Evolutionary conservation across 202 grass and related monocot species (phyloP).

Genomic region (Schoenoplectus triqueter): DNA sequence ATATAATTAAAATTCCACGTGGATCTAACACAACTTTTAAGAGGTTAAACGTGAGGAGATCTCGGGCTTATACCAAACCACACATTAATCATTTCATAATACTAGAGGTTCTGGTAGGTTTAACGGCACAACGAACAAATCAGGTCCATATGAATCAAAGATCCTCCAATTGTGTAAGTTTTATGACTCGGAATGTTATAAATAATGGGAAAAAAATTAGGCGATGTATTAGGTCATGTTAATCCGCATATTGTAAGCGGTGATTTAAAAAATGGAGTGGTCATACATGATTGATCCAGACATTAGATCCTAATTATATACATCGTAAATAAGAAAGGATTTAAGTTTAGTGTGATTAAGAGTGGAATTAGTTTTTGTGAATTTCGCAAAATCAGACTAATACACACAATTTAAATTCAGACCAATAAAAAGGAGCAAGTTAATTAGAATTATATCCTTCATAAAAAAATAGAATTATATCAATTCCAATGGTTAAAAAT

Average conservation of each 20-base stretch:
- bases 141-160: not conserved
- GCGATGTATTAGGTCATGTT: not conserved
- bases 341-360: conserved; percentile 10
- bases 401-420: not conserved
- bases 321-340: not conserved
- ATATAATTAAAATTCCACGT: not conserved
- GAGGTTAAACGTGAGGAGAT: not conserved
- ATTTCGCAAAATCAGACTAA: not conserved
- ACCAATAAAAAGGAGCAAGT: too few species aligned
- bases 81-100: conserved; percentile 6
- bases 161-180: not conserved
- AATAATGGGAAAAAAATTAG: not conserved
- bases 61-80: conserved; percentile 4
- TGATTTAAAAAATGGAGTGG: not conserved
- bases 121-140: conserved; percentile 35
- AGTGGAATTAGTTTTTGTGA: not conserved
- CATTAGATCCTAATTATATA: conserved; percentile 7
- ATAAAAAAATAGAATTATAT: too few species aligned
- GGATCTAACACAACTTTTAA: conserved; percentile 5
- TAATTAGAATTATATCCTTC: too few species aligned
- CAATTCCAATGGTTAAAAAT: too few species aligned
- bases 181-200: not conserved
- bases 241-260: not conserved
- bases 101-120: conserved; percentile 26
- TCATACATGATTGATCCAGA: not conserved